phyloP scores from a whole-genome alignment of 208 protist genomes.

The Leishmania arabica region DNA sequence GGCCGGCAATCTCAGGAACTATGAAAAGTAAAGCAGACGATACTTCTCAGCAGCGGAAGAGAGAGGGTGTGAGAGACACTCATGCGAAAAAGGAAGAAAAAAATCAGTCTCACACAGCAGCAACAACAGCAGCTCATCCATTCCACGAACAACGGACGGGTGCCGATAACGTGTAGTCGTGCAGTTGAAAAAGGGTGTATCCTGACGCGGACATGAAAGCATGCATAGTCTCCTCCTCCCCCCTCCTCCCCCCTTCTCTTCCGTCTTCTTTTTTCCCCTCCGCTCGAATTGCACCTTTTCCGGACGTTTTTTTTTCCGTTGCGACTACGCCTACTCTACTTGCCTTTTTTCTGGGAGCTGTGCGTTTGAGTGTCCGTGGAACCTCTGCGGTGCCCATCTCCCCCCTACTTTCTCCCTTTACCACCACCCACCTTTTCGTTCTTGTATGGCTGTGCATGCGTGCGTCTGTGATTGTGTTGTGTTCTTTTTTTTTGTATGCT shows the following conservation, averaged over 20 bases:
- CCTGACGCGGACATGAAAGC: not conserved
- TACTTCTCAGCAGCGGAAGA: not conserved
- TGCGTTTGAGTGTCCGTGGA: not conserved
- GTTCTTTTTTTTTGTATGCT: not conserved
- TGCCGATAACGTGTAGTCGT: not conserved
- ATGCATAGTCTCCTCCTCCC: not conserved
- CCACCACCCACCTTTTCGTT: not conserved
- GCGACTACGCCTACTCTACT: no score
- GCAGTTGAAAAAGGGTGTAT: not conserved
- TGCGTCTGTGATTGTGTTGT: not conserved
- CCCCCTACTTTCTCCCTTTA: not conserved
- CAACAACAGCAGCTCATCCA: not conserved
- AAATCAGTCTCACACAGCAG: not conserved
- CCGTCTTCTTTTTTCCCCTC: not conserved
- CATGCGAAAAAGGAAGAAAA: not conserved
- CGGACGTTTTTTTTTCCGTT: not conserved
- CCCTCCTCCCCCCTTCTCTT: not conserved
- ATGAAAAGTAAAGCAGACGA: not conserved
- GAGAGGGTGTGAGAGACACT: not conserved
- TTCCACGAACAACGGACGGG: not conserved
- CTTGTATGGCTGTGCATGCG: not conserved
- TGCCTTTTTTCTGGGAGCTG: not conserved
- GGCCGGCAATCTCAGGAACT: not conserved
- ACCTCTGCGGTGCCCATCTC: not conserved
- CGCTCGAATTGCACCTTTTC: not conserved